Conservation (phyloP, 768 basidiomycete species). For the Scleroderma citrinum region DNA sequence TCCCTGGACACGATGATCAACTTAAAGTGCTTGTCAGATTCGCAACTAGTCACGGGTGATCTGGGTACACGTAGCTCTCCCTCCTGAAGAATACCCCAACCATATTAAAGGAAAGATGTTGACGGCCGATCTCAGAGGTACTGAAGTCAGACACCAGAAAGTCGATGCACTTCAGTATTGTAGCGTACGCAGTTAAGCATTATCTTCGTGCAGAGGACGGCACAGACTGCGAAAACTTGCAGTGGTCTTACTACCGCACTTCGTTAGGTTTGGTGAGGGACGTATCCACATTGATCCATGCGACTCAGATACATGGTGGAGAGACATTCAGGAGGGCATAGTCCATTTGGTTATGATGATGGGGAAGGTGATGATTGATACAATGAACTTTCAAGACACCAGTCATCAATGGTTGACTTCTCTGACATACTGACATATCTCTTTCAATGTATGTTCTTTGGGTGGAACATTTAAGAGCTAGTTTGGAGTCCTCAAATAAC, state of each 20-base stretch:
- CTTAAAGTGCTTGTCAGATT: slow-evolving; percentile 29
- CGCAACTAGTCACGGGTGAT: slow-evolving; percentile 73
- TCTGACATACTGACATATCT: neutral
- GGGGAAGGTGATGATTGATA: slow-evolving; percentile 77
- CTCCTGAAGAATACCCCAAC: slow-evolving; percentile 38
- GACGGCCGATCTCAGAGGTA: slow-evolving; percentile 36
- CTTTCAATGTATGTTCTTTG: neutral
- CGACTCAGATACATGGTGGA: slow-evolving; percentile 57
- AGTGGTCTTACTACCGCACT: slow-evolving; percentile 59
- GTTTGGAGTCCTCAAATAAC: too few species aligned
- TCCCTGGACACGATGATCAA: neutral
- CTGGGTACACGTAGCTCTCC: slow-evolving; percentile 73
- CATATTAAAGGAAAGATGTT: slow-evolving; percentile 50
- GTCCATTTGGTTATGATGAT: slow-evolving; percentile 68
- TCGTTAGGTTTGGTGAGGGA: slow-evolving; percentile 41
- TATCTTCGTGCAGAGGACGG: slow-evolving; percentile 86
- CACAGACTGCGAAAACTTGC: slow-evolving; percentile 59
- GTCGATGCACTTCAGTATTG: slow-evolving; percentile 62
- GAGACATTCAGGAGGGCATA: slow-evolving; percentile 64
- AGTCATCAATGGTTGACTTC: too few species aligned
- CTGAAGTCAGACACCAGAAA: slow-evolving; percentile 61
- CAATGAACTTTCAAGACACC: neutral
- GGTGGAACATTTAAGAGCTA: neutral
- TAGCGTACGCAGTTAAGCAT: slow-evolving; percentile 65
- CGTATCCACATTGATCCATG: slow-evolving; percentile 5